Evolutionary conservation across 495 filamentous ascomycete genomes (phyloP).

Genomic region (Pyrenula aspistea): DNA sequence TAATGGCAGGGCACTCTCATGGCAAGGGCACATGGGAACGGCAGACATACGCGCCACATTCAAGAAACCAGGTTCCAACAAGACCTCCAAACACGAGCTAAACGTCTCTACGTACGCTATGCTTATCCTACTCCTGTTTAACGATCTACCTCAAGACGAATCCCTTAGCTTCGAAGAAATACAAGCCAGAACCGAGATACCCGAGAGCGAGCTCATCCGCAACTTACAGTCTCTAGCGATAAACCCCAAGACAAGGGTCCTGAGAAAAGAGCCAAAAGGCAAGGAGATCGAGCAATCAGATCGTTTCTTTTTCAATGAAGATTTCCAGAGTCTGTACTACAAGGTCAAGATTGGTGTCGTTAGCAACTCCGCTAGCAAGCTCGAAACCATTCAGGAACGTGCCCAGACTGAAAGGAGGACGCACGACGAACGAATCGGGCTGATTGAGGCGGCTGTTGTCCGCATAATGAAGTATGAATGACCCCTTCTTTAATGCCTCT

Average conservation of each 20-base stretch:
- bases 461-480: constrained; percentile 90
- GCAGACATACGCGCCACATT: constrained; percentile 80
- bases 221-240: constrained; percentile 78
- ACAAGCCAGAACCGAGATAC: constrained; percentile 72
- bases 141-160: constrained; percentile 53
- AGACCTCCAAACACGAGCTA: constrained; percentile 71
- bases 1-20: constrained; percentile 76
- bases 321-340: constrained; percentile 68
- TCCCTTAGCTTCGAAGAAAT: constrained; percentile 75
- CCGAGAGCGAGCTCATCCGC: constrained; percentile 60
- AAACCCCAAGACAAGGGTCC: constrained; percentile 69
- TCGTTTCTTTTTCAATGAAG: constrained; percentile 71
- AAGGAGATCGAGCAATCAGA: constrained; percentile 74
- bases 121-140: constrained; percentile 83
- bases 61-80: constrained; percentile 56
- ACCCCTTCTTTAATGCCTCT: neutral
- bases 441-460: constrained; percentile 84
- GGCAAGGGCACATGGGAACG: constrained; percentile 69
- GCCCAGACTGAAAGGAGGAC: constrained; percentile 82
- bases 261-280: constrained; percentile 73
- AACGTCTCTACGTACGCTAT: constrained; percentile 90
- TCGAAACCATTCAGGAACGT: constrained; percentile 73
- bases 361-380: constrained; percentile 54
- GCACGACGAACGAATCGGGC: constrained; percentile 60
- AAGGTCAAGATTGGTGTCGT: constrained; percentile 81